Evolutionary conservation across 129 eudicot genomes (phyloP).

Genomic region (Silybum marianum): DNA sequence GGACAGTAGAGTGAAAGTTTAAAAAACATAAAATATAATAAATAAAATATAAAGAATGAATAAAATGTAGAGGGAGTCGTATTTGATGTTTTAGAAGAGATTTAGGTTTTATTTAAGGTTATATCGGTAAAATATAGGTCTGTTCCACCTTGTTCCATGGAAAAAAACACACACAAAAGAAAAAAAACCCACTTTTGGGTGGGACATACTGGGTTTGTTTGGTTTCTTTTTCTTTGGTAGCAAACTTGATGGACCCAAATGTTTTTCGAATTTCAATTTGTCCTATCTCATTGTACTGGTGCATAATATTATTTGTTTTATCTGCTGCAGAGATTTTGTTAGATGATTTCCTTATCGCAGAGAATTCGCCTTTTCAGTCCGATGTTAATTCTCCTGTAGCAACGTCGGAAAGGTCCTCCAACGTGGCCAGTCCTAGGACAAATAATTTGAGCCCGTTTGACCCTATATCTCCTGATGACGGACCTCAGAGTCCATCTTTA

Average conservation of each 20-base stretch:
- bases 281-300: background rate
- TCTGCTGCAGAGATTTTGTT: conserved; percentile 72
- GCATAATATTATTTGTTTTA: conserved; percentile 3
- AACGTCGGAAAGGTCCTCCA: conserved; percentile 46
- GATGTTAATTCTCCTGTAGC: conserved; percentile 55
- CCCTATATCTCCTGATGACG: conserved; percentile 42
- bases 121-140: too few species aligned
- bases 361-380: conserved; percentile 73
- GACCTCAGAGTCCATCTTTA: conserved; percentile 43
- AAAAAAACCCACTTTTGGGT: background rate
- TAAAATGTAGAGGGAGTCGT: too few species aligned
- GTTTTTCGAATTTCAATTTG: background rate
- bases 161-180: too few species aligned
- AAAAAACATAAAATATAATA: too few species aligned
- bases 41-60: too few species aligned
- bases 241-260: background rate
- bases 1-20: too few species aligned
- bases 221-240: background rate
- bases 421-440: conserved; percentile 46
- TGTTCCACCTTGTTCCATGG: too few species aligned
- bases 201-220: background rate
- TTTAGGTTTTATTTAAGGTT: too few species aligned
- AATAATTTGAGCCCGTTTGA: conserved; percentile 42
- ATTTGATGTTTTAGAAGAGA: too few species aligned
- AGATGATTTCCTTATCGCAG: conserved; percentile 85